Base-by-base conservation (phyloP, 202 grass and related monocot genomes). In the Zizania palustris region DNA sequence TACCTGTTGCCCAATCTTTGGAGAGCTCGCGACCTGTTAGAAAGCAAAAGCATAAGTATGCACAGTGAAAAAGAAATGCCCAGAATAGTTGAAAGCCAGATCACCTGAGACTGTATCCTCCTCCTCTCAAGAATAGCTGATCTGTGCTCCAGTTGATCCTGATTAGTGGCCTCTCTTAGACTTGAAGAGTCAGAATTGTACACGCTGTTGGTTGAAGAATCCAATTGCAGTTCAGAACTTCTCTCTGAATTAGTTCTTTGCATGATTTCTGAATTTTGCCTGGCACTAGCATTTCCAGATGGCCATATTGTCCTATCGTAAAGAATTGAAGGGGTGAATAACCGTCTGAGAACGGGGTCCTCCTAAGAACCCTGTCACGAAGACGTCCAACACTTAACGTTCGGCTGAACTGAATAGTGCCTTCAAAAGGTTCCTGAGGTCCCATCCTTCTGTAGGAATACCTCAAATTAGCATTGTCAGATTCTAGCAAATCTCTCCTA, bases 1-100 rank as follows among this genome's bases (percentile, higher is more conserved):
- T 93, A 97, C 76, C 96, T 88, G 37, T 85, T 93, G 78, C 89
- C 96, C 81, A 99, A 86, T 82, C 96, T 84, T 87, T 99, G 96
- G 81, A 99, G 96, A 84, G 92, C 92, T 61, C 89, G 76, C n/a
- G n/a, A 99, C 96, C 96, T 99, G 75, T 28, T 84, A 79, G 63
- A 34, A 90, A 84, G 50, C n/a, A 85, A 50, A 83, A 64, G 7
- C 54, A 76, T 50, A 48, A 85, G 22, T 68, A 69, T 62, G 21
- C 33, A 68, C 48, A 85, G 18, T 40, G 63, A 51, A 28, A 63
- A 40, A 71, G 53, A 55, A 60, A 77, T 15, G 22, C 46, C 58
- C 38, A 59, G 60, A 74, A 83, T 20, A 76, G 62, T 33, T 60
- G 56, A 84, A 89, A 48, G 35, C 16, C 19, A 85, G 16, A 89